Conservation (phyloP, 2,329 filamentous ascomycete species). For the Claviceps monticola region DNA sequence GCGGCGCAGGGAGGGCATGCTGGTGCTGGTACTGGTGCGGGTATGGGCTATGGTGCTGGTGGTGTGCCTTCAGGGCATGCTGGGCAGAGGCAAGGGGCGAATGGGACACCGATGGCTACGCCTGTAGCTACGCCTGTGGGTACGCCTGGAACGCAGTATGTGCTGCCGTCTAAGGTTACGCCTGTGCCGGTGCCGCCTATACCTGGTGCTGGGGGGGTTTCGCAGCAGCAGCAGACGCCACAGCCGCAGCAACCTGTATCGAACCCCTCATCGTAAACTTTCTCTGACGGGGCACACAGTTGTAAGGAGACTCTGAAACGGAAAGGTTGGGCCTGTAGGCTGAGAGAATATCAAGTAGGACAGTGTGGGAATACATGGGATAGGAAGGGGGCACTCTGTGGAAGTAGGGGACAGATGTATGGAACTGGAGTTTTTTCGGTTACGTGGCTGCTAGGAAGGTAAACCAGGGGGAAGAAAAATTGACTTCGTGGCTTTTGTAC, state of each 20-base stretch:
- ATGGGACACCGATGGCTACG: constrained; percentile 17
- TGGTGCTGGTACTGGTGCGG: neutral
- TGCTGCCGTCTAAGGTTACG: constrained; percentile 28
- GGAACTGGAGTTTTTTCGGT: too few species aligned
- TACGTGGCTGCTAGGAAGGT: too few species aligned
- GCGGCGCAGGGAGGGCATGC: constrained; percentile 13
- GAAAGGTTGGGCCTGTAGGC: neutral
- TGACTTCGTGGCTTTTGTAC: too few species aligned
- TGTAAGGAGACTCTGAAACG: neutral
- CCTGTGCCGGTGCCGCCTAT: constrained; percentile 30
- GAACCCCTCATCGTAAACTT: constrained; percentile 2
- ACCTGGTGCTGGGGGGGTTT: constrained; percentile 20
- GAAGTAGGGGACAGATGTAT: too few species aligned
- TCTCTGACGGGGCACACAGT: neutral
- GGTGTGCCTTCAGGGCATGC: constrained; percentile 18
- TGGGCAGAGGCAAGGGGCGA: constrained; percentile 16
- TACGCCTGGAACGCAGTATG: constrained; percentile 17
- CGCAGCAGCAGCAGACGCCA: constrained; percentile 10
- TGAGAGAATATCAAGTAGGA: too few species aligned
- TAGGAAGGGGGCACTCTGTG: too few species aligned
- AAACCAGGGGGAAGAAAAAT: too few species aligned
- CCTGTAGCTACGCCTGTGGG: too few species aligned
- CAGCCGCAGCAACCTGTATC: constrained; percentile 7
- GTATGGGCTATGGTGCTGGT: constrained; percentile 18
- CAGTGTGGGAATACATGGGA: too few species aligned